A percentile compares a stretch with the other conserved stretches of the same genome.
Evolutionary conservation across 495 filamentous ascomycete genomes (phyloP).

Genomic region (Daldinia concentrica): DNA sequence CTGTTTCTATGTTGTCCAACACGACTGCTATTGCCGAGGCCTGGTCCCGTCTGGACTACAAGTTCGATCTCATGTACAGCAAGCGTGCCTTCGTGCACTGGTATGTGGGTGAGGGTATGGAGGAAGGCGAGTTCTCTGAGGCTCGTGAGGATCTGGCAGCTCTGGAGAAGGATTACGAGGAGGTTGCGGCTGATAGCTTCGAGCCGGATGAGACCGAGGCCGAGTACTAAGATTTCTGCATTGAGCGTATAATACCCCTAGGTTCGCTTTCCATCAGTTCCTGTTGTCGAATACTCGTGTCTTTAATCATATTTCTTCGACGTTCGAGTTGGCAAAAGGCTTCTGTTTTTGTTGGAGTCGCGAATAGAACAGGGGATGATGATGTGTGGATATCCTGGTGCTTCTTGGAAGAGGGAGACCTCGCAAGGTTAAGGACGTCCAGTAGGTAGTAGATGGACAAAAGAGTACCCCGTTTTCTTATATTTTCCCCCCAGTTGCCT

Average conservation of each 20-base stretch:
- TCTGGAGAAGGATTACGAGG: slow-evolving; percentile 91
- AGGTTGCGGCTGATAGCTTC: slow-evolving; percentile 79
- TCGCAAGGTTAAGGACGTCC: slow-evolving; percentile 7
- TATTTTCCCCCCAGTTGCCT: slow-evolving; percentile 19
- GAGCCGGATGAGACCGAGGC: slow-evolving; percentile 70
- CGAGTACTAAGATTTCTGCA: slow-evolving; percentile 69
- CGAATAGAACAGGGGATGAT: slow-evolving; percentile 20
- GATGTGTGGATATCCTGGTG: slow-evolving; percentile 30
- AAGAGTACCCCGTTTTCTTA: slow-evolving; percentile 20
- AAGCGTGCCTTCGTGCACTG: slow-evolving; percentile 96
- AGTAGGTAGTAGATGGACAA: slow-evolving; percentile 17
- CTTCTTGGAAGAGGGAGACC: slow-evolving; percentile 21
- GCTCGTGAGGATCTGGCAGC: slow-evolving; percentile 90
- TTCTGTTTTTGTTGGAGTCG: slow-evolving; percentile 22
- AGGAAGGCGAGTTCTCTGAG: slow-evolving; percentile 93
- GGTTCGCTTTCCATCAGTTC: slow-evolving; percentile 20
- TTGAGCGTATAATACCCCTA: slow-evolving; percentile 47
- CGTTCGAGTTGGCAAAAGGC: slow-evolving; percentile 31
- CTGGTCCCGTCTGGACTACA: slow-evolving; percentile 88
- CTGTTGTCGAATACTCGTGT: slow-evolving; percentile 22
- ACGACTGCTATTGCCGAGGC: slow-evolving; percentile 92
- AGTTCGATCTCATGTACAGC: slow-evolving; percentile 97
- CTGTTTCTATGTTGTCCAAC: slow-evolving; percentile 91
- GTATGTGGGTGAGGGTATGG: slow-evolving; percentile 97
- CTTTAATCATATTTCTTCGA: slow-evolving; percentile 27